These are phyloP conservation scores for Vinca minor DNA, from an alignment of 257 asterid species.

Conservation along the genomic window DNA sequence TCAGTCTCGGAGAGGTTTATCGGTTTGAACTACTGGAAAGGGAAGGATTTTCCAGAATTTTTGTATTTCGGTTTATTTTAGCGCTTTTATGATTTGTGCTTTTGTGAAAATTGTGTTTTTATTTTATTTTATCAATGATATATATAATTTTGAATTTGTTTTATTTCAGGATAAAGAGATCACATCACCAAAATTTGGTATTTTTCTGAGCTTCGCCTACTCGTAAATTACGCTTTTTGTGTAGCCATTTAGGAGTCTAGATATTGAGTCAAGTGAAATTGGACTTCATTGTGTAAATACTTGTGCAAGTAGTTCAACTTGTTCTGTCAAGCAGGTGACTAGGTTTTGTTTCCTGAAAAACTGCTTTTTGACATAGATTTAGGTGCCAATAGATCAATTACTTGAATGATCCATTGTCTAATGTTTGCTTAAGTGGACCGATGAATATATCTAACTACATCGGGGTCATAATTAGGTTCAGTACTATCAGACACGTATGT, in stretches of 20 bases:
- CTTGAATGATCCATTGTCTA: neutral
- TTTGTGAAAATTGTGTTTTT: neutral
- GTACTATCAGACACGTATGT: neutral
- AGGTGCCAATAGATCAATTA: neutral
- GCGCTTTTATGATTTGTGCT: neutral
- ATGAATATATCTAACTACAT: no score
- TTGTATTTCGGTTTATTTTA: neutral
- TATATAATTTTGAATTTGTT: neutral
- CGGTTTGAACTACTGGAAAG: neutral
- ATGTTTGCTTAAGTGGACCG: neutral
- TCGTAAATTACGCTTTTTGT: neutral
- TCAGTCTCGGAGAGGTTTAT: neutral
- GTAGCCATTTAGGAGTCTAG: neutral
- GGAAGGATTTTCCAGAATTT: neutral
- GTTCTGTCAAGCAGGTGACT: neutral
- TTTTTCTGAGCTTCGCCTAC: neutral
- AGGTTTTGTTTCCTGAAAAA: no score
- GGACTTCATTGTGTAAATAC: neutral
- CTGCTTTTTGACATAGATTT: neutral
- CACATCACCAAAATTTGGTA: slow-evolving; percentile 6
- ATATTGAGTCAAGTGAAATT: neutral
- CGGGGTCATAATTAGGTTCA: neutral
- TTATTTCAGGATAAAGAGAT: slow-evolving; percentile 19
- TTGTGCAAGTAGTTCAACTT: neutral
- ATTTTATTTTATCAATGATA: neutral